These are phyloP conservation scores for Sporisorium exsertum DNA, from an alignment of 1,284 basidiomycete species.

Conservation along the genomic window DNA sequence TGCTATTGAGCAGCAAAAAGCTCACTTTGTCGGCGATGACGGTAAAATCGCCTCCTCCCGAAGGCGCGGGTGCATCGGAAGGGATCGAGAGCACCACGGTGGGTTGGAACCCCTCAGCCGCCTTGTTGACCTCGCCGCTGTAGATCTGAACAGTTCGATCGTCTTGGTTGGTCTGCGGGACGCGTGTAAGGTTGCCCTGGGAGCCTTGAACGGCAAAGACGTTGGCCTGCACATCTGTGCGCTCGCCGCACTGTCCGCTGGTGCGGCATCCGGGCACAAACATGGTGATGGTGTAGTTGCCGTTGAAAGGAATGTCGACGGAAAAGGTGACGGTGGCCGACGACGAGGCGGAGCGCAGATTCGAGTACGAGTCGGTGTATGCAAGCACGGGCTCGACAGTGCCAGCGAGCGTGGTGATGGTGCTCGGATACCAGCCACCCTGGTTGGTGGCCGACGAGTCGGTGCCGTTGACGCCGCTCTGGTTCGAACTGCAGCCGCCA, in stretches of 20 bases:
- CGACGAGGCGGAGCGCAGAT: slow-evolving; percentile 75
- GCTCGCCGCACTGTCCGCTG: slow-evolving; percentile 81
- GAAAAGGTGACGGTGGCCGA: slow-evolving; percentile 81
- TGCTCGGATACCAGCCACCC: slow-evolving; percentile 60
- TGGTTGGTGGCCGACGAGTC: slow-evolving; percentile 49
- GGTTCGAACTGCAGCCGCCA: slow-evolving; percentile 49
- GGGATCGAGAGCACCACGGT: slow-evolving; percentile 58
- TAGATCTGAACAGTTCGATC: slow-evolving; percentile 80
- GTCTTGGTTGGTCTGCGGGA: slow-evolving; percentile 80
- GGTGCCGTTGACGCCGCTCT: slow-evolving; percentile 56
- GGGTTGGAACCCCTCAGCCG: slow-evolving; percentile 45
- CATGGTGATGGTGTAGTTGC: slow-evolving; percentile 85
- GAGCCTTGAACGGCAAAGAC: slow-evolving; percentile 76
- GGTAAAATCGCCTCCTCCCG: slow-evolving; percentile 78
- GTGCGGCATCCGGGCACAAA: slow-evolving; percentile 86
- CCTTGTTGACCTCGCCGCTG: slow-evolving; percentile 79
- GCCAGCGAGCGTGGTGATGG: slow-evolving; percentile 74
- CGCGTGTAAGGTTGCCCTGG: slow-evolving; percentile 71
- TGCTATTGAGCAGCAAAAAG: slow-evolving; percentile 57
- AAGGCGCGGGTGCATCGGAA: slow-evolving; percentile 73
- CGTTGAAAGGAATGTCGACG: slow-evolving; percentile 88
- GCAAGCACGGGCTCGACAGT: slow-evolving; percentile 82
- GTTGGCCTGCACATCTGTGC: slow-evolving; percentile 85
- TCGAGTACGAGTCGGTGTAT: slow-evolving; percentile 77
- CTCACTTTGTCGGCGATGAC: slow-evolving; percentile 76